Evolutionary conservation across 768 basidiomycete species (phyloP), one percentile per base, ranked within the genome.

Genomic region (Mycena filopes): DNA sequence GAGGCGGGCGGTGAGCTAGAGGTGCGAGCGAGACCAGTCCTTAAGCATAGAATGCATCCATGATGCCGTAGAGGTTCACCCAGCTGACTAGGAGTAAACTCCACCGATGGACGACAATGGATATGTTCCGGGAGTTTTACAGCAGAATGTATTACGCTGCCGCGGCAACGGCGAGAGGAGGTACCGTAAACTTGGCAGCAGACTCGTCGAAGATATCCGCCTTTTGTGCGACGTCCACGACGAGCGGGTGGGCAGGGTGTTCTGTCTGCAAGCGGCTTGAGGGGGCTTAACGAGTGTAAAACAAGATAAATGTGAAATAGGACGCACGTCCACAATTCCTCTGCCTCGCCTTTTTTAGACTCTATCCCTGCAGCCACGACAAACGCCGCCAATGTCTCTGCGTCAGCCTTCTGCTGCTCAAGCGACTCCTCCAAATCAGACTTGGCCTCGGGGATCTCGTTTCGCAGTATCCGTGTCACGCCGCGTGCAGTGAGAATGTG

Each of bases 351-450:
- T 67, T 83, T 86, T 76, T 90, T 92, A 7, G 80, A 80, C 16
- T 83, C 86, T 41, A 94, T 77, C 7, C 89, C 87, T 8, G 85
- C 82, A 8, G 88, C 89, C 50, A 92, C 90, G 2, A 84, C 82
- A 72, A 83, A 81, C 1, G 88, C 92, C 9, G 90, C 91, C 45
- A 91, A 79, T 16, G 92, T 83, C 72, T 94, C 93, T 48, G 84
- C 76, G 70, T 92, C 87, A 11, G 75, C 84, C 62, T 81, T 81
- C 65, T 84, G 83, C 70, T 88, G 89, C 48, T 82, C 78, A 25
- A 91, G 74, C 15, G 92, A 88, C 74, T 94, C 93, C 68, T 93
- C 91, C 56, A 95, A 76, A 72, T 93, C 92, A 4, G 91, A 92
- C 75, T 87, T 88, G n/a, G 93, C 93, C 59, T 88, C 91, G 25